Conservation (phyloP, 495 filamentous ascomycete genomes). For the Aspergillus panamensis region DNA sequence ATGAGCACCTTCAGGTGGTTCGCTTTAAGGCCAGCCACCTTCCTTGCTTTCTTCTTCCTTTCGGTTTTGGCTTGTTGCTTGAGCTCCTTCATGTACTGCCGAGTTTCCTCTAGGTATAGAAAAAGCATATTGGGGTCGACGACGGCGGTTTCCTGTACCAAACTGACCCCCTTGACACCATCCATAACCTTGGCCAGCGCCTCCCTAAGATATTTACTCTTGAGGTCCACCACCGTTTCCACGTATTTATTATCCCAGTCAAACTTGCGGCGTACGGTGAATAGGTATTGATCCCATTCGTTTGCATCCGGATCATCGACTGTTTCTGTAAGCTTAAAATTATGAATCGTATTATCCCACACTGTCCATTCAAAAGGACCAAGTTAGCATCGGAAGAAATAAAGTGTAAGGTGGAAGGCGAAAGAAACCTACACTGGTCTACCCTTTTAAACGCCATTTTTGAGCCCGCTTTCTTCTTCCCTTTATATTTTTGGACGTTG, state of each 20-base stretch:
- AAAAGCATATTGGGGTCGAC: conserved; percentile 88
- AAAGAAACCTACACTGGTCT: conserved; percentile 58
- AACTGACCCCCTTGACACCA: conserved; percentile 73
- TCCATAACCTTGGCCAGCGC: conserved; percentile 73
- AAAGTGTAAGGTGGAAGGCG: neutral
- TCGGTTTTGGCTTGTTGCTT: conserved; percentile 58
- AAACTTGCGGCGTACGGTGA: conserved; percentile 81
- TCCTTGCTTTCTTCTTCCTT: conserved; percentile 65
- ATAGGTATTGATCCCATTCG: conserved; percentile 81
- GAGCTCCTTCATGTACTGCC: conserved; percentile 60
- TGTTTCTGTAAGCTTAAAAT: conserved; percentile 80
- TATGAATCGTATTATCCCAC: conserved; percentile 74
- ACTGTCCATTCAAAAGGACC: conserved; percentile 34
- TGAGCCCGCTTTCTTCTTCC: conserved; percentile 50
- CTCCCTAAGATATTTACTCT: conserved; percentile 74
- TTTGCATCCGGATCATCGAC: conserved; percentile 66
- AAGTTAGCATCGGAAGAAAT: conserved; percentile 4
- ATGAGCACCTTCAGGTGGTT: conserved; percentile 74
- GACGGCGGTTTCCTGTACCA: conserved; percentile 76
- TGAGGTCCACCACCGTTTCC: conserved; percentile 78
- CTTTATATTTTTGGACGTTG: conserved; percentile 24
- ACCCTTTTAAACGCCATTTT: conserved; percentile 83
- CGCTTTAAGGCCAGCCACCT: conserved; percentile 49
- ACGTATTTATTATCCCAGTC: conserved; percentile 85
- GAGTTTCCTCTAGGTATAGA: conserved; percentile 77